Base-by-base conservation (phyloP, 1,284 basidiomycete genomes). In the Heterobasidion parviporum region DNA sequence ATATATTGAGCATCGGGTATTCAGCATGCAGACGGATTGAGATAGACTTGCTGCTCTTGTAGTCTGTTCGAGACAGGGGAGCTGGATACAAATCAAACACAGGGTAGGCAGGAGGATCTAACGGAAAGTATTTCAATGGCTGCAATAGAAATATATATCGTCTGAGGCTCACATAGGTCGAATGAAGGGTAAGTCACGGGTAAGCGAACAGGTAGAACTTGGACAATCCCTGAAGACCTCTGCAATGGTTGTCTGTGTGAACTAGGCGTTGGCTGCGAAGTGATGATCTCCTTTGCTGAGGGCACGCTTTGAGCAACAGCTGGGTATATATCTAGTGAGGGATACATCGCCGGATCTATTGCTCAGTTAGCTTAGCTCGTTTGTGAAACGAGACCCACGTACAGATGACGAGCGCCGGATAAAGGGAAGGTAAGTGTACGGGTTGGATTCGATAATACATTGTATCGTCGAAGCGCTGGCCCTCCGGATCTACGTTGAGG, bases 21-120 rank as follows among this genome's bases (percentile, higher is more conserved):
- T 41, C 6, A 12, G 38, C 38, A n/a, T 41, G 3, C 7, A 41
- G 10, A 3, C 38, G 12, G 38, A 7, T n/a, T 10, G 38, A 41
- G 38, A 41, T 10, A 41, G n/a, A 41, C n/a, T 41, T 41, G 12
- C n/a, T 41, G 38, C n/a, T 41, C 12, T n/a, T 7, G n/a, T 41
- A 12, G 10, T 41, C 38, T n/a, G 38, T 41, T 41, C 3, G 38
- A 41, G 10, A n/a, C 38, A 6, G 38, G n/a, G n/a, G 1, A 41
- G 38, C 38, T n/a, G 60, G 62, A 60, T 61, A 68, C 41, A 71
- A 59, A 12, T 71, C 65, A 55, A 70, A 67, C 50, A 59, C 50
- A 38, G 46, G 46, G 26, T 48, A 48, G n/a, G 55, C 46, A 33
- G 53, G 14, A 15, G 56, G 58, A 54, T 60, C 59, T 58, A 53